These are phyloP conservation scores for Trichomonas vaginalis DNA, from an alignment of 208 protist genomes.

Conservation along the genomic window DNA sequence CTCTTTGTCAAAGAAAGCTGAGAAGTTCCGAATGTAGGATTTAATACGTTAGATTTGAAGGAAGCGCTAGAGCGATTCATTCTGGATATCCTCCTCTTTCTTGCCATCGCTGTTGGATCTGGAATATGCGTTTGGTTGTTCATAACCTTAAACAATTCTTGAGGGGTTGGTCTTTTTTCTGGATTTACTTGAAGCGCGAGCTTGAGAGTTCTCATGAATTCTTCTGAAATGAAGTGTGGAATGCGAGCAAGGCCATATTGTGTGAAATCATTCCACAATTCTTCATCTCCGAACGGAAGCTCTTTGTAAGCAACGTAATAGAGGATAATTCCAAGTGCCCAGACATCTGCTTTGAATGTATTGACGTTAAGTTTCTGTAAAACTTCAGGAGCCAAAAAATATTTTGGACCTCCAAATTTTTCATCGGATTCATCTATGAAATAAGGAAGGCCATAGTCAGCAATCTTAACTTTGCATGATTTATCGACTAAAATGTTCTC, in stretches of 20 bases:
- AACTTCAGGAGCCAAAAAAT: slow-evolving; percentile 48
- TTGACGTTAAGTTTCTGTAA: slow-evolving; percentile 33
- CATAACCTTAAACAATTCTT: not conserved
- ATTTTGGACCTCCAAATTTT: slow-evolving; percentile 41
- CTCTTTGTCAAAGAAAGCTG: too few relatives aligned
- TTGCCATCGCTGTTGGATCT: not conserved
- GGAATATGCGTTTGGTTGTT: not conserved
- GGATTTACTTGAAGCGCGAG: not conserved
- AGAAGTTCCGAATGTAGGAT: too few relatives aligned
- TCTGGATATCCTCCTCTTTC: too few relatives aligned
- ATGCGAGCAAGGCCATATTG: not conserved
- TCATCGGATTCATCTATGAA: slow-evolving; percentile 16
- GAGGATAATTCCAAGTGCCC: slow-evolving; percentile 44
- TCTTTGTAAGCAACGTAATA: not conserved
- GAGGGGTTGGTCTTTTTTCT: not conserved
- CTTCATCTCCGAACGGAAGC: not conserved
- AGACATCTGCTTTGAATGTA: slow-evolving; percentile 44
- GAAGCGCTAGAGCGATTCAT: too few relatives aligned
- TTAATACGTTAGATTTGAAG: too few relatives aligned
- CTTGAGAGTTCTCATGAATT: not conserved
- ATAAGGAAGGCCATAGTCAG: slow-evolving; percentile 49
- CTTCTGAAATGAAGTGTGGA: not conserved
- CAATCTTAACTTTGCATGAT: slow-evolving; percentile 42
- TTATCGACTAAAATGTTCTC: slow-evolving; percentile 35
- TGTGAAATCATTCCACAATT: not conserved